Evolutionary conservation across 2,329 filamentous ascomycete species (phyloP).

Genomic region (Lachnellula arida): DNA sequence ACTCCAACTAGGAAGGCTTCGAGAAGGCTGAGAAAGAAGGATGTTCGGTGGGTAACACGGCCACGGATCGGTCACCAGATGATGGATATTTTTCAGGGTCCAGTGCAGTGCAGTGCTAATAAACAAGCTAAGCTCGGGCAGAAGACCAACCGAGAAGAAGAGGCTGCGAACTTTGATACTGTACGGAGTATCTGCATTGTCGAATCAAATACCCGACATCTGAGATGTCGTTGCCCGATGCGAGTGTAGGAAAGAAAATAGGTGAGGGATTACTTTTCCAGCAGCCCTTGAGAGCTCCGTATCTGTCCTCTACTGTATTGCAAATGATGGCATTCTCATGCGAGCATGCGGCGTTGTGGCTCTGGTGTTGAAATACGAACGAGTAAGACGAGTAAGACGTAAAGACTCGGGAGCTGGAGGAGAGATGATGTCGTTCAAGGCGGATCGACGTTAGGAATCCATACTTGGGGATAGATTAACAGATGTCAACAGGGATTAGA

Average conservation of each 20-base stretch:
- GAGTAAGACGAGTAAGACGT: not conserved
- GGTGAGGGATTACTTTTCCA: not conserved
- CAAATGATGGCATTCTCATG: not conserved
- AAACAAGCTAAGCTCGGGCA: not conserved
- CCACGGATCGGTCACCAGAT: not conserved
- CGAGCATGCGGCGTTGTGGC: constrained; percentile 8
- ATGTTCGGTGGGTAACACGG: not conserved
- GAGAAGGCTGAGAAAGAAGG: not conserved
- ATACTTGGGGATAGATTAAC: not conserved
- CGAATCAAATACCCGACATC: not conserved
- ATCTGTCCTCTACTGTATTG: not conserved
- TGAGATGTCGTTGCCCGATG: not conserved
- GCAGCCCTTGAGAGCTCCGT: not conserved
- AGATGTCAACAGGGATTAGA: constrained; percentile 1
- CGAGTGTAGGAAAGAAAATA: too few relatives aligned
- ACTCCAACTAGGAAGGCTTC: not conserved
- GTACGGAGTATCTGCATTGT: not conserved
- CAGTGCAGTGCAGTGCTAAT: too few relatives aligned
- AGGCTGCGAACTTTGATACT: too few relatives aligned
- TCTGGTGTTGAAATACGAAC: not conserved
- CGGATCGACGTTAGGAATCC: constrained; percentile 8
- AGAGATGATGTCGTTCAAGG: constrained; percentile 18
- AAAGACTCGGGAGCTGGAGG: not conserved
- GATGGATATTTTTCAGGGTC: not conserved
- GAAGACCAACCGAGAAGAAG: not conserved